A percentile compares a stretch with the other conserved stretches of the same genome.
phyloP scores from a whole-genome alignment of 768 basidiomycete genomes.

The Amanita jacksonii region DNA sequence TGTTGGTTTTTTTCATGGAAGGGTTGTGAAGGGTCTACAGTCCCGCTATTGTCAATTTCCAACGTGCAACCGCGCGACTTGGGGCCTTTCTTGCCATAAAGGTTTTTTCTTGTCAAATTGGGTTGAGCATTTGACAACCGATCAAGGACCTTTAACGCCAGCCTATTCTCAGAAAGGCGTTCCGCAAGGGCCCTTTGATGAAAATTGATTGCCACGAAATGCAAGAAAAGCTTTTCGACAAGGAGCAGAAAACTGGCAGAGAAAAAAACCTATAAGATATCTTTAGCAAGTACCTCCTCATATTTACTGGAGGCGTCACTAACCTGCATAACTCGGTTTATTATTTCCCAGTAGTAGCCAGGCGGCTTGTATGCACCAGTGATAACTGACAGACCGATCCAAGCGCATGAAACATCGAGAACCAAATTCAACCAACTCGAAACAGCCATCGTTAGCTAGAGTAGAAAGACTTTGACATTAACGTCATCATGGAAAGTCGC shows the following conservation, averaged over 20 bases:
- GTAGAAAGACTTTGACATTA: background rate
- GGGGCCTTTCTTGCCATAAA: slow-evolving; percentile 36
- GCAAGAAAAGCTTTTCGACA: slow-evolving; percentile 48
- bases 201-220: slow-evolving; percentile 73
- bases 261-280: slow-evolving; percentile 31
- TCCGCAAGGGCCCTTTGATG: slow-evolving; percentile 70
- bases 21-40: background rate
- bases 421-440: slow-evolving; percentile 62
- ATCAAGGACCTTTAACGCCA: slow-evolving; percentile 64
- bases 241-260: slow-evolving; percentile 33
- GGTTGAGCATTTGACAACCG: slow-evolving; percentile 59
- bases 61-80: slow-evolving; percentile 21
- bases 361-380: slow-evolving; percentile 48
- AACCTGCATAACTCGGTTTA: slow-evolving; percentile 68
- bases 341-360: slow-evolving; percentile 53
- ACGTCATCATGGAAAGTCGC: too few species aligned
- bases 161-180: slow-evolving; percentile 57
- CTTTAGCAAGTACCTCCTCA: background rate
- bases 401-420: slow-evolving; percentile 60
- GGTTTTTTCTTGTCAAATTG: slow-evolving; percentile 25
- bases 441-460: slow-evolving; percentile 57
- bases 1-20: slow-evolving; percentile 13
- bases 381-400: slow-evolving; percentile 64
- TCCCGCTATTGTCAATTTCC: background rate
- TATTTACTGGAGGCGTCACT: background rate